Percentiles rank a stretch among this genome's conserved stretches.
Evolutionary conservation across 805 yeast species (phyloP).

Genomic region (Peterozyma xylosa): DNA sequence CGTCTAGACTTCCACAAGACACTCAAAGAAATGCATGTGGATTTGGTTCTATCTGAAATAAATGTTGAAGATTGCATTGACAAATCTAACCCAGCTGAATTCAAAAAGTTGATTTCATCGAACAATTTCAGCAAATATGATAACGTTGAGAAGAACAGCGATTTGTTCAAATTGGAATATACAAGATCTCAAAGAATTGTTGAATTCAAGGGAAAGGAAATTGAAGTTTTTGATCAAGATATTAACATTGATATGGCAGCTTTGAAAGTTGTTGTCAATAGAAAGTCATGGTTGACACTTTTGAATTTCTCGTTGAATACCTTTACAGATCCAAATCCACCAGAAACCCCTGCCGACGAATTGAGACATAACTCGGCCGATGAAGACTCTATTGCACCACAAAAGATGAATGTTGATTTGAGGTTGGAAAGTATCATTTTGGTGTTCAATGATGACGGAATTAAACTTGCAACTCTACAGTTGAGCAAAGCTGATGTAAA

Average conservation of each 20-base stretch:
- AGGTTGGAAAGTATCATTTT: constrained; percentile 66
- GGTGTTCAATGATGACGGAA: constrained; percentile 76
- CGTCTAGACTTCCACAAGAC: constrained; percentile 54
- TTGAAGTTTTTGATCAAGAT: constrained; percentile 73
- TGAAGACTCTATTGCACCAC: constrained; percentile 55
- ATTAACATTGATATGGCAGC: constrained; percentile 71
- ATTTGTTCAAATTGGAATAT: constrained; percentile 55
- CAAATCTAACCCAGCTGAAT: constrained; percentile 49
- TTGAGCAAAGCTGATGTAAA: constrained; percentile 66
- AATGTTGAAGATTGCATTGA: constrained; percentile 72
- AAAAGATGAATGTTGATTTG: constrained; percentile 62
- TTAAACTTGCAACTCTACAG: constrained; percentile 70
- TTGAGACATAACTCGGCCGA: constrained; percentile 60
- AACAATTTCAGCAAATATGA: constrained; percentile 35
- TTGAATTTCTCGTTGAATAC: constrained; percentile 80
- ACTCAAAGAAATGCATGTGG: constrained; percentile 53
- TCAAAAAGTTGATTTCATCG: constrained; percentile 65
- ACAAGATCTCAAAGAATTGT: constrained; percentile 54
- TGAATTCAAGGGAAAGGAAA: constrained; percentile 39
- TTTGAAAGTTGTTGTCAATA: constrained; percentile 63
- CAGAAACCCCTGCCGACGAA: constrained; percentile 61
- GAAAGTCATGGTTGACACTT: constrained; percentile 71
- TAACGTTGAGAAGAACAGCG: constrained; percentile 26
- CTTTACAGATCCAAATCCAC: constrained; percentile 75
- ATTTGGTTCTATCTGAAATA: constrained; percentile 56